These are phyloP conservation scores for Amaranthus cruentus DNA, from an alignment of 148 eudicot genomes.

Conservation along the genomic window DNA sequence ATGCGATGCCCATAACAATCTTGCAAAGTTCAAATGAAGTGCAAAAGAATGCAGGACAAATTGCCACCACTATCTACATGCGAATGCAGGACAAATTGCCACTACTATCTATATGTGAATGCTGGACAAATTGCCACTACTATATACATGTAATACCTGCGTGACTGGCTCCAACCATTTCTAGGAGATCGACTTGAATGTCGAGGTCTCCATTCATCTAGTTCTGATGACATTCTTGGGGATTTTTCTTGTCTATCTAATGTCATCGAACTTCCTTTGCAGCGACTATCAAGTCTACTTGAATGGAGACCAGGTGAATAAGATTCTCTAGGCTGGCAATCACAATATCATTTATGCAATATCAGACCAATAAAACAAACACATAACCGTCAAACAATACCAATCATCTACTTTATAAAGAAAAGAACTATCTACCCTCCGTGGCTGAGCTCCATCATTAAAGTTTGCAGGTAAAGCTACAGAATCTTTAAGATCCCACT, in stretches of 20 bases:
- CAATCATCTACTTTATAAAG: not conserved
- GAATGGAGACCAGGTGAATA: constrained; percentile 27
- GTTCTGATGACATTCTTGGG: constrained; percentile 43
- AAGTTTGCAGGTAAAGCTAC: constrained; percentile 26
- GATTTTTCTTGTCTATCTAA: constrained; percentile 31
- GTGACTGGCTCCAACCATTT: constrained; percentile 29
- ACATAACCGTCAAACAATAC: constrained; percentile 2
- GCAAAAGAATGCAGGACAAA: not conserved
- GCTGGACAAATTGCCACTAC: not conserved
- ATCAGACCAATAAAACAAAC: not conserved
- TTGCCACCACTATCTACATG: not conserved
- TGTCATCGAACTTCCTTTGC: constrained; percentile 25
- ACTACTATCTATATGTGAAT: not conserved
- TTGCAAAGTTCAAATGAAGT: not conserved
- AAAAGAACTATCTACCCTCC: constrained; percentile 20
- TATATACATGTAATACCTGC: constrained; percentile 22
- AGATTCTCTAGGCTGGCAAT: constrained; percentile 28
- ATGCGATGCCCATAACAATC: not conserved
- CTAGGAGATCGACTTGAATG: constrained; percentile 32
- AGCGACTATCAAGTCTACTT: constrained; percentile 29
- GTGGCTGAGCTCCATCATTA: constrained; percentile 23
- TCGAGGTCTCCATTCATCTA: constrained; percentile 39
- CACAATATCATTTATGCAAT: not conserved
- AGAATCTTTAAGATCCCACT: constrained; percentile 47
- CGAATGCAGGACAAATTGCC: not conserved